These are phyloP conservation scores for Rasamsonia emersonii DNA, from an alignment of 2,329 filamentous ascomycete genomes.

Conservation along the genomic window DNA sequence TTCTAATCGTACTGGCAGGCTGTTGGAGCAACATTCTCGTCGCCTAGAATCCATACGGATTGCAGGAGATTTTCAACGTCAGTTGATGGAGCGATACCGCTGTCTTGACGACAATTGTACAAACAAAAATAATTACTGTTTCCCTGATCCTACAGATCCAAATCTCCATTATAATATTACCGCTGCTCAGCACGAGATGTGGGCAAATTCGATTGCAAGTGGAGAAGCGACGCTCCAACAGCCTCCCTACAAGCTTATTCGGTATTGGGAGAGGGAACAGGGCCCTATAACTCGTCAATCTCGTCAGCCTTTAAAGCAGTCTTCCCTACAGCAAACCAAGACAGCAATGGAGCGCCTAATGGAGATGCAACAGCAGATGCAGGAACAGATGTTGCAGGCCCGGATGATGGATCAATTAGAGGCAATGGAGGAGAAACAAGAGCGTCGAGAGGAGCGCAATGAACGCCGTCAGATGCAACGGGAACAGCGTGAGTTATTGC, in stretches of 20 bases:
- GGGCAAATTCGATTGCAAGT: neutral
- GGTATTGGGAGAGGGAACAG: neutral
- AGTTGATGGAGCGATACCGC: too few species aligned
- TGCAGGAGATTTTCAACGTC: too few species aligned
- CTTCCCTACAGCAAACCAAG: neutral
- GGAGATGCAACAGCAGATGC: conserved; percentile 1
- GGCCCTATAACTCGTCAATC: conserved; percentile 1
- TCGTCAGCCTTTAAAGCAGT: conserved; percentile 1
- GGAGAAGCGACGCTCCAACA: conserved; percentile 1
- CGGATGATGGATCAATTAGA: neutral
- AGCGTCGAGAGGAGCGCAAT: neutral
- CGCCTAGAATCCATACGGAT: too few species aligned
- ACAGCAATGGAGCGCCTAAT: neutral
- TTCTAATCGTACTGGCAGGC: too few species aligned
- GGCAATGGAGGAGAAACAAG: neutral
- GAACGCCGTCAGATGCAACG: neutral
- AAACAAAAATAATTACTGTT: neutral
- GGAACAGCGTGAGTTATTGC: neutral
- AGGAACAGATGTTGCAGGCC: neutral
- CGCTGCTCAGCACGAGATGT: neutral
- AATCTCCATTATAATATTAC: neutral
- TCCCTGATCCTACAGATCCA: neutral
- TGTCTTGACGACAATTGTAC: too few species aligned
- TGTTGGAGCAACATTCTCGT: too few species aligned
- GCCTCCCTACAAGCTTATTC: neutral